A percentile compares a stretch with the other conserved stretches of the same genome.
phyloP scores from a whole-genome alignment of 2,329 filamentous ascomycete genomes.

The Apiospora phragmitis region DNA sequence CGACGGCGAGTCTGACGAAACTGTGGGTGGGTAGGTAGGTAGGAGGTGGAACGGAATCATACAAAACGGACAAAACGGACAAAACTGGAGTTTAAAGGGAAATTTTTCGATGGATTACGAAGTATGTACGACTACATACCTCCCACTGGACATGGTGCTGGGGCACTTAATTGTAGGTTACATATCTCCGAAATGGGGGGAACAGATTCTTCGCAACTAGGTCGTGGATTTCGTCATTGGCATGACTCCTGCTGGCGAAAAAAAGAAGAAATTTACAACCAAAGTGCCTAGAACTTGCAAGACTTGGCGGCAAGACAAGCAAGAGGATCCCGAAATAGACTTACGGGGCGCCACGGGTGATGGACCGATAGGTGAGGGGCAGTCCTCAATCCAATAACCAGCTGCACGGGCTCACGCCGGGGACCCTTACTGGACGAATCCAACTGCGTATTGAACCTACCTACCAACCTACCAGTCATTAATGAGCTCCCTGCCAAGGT shows the following conservation, averaged over 20 bases:
- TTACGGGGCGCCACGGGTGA: neutral
- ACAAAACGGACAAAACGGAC: neutral
- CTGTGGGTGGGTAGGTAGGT: neutral
- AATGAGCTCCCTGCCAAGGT: neutral
- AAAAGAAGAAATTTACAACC: neutral
- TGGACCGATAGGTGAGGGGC: neutral
- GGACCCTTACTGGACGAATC: neutral
- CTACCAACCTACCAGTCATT: neutral
- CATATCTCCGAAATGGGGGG: neutral
- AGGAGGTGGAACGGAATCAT: neutral
- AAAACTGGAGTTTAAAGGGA: neutral
- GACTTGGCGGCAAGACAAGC: neutral
- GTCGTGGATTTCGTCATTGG: neutral
- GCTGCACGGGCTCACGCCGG: neutral
- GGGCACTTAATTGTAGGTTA: no score
- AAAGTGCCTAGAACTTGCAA: neutral
- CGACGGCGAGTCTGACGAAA: neutral
- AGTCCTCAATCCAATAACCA: neutral
- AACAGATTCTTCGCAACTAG: neutral
- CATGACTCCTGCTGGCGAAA: neutral
- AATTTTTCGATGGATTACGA: neutral
- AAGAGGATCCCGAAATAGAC: neutral
- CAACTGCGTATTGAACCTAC: neutral
- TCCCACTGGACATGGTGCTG: neutral
- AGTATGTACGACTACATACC: no score